Evolutionary conservation across 106 monocot species (phyloP), one percentile per base, ranked within the genome.

Genomic region (Dioscorea dumetorum): DNA sequence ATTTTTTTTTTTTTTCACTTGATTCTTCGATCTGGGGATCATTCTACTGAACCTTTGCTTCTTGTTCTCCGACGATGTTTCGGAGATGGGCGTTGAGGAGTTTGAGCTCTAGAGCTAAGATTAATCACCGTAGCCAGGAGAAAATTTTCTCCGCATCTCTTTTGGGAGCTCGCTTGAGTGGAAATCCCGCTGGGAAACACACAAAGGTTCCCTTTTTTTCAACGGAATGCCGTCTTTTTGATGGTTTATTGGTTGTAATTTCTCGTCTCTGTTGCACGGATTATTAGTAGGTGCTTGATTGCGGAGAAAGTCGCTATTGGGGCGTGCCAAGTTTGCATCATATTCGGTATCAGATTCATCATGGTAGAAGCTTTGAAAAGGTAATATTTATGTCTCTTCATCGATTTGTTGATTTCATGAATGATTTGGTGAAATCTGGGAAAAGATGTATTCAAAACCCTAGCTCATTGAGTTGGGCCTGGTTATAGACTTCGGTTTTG

Each of bases 231-330:
- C 5, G 6, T 41, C 41, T 41, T 41, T 41, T 6, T 41, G 41
- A 41, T 41, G 41, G 6, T 41, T 41, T 41, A 6, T 41, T 41
- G 41, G 41, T 41, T 41, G 10, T 41, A 41, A 41, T 41, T 41
- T 41, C 41, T 8, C 10, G 41, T 10, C 41, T 41, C 6, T 41
- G 41, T 81, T 49, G 23, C 72, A 74, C 81, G 74, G 48, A 77
- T 81, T 72, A 77, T 81, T 72, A 74, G 78, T 81, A 85, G 85
- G 81, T 81, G 50, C 74, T 74, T 67, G 74, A 22, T 77, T 71
- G 63, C 32, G 74, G 80, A 71, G 80, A 71, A 71, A 53, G 61
- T 23, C 64, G n/a, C 31, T 57, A 16, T 10, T 72, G 77, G 77
- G 66, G 77, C 48, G 71, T 56, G 19, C 73, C 56, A 49, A 69